Conservation (phyloP, 2,329 filamentous ascomycete species). For the Penicillium hordei region DNA sequence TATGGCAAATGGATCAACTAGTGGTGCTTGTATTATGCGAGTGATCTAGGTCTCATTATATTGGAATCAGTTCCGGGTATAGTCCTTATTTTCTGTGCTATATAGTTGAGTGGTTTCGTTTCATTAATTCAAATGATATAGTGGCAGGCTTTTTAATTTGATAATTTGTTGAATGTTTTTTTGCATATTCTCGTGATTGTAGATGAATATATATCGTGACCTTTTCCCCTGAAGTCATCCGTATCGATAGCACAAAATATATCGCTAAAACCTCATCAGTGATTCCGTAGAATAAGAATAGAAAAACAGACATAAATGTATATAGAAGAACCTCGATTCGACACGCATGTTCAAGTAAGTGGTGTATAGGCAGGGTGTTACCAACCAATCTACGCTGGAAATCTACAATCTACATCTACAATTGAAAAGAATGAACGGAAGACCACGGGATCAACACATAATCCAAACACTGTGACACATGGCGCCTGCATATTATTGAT, state of each 20-base stretch:
- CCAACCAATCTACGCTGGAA: background rate
- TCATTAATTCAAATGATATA: no score
- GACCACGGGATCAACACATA: background rate
- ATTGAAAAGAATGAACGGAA: background rate
- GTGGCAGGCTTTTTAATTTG: no score
- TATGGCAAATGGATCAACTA: no score
- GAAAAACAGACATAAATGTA: background rate
- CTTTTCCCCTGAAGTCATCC: background rate
- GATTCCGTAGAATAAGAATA: background rate
- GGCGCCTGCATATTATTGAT: constrained; percentile 25
- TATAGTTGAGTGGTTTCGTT: no score
- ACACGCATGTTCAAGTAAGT: background rate
- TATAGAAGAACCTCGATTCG: background rate
- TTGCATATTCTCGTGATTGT: no score
- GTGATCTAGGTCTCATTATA: no score
- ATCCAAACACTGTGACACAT: constrained; percentile 9
- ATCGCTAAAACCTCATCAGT: background rate
- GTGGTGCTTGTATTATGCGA: no score
- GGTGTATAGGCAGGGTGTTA: no score
- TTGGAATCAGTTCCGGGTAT: no score
- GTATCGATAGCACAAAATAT: background rate
- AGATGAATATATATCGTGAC: no score
- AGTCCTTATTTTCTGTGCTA: no score
- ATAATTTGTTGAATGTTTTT: no score
- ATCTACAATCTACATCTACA: background rate